Percentiles rank a stretch among this genome's conserved stretches.
These are phyloP conservation scores for Aspergillus candidus DNA, from an alignment of 2,329 filamentous ascomycete genomes.

Conservation along the genomic window DNA sequence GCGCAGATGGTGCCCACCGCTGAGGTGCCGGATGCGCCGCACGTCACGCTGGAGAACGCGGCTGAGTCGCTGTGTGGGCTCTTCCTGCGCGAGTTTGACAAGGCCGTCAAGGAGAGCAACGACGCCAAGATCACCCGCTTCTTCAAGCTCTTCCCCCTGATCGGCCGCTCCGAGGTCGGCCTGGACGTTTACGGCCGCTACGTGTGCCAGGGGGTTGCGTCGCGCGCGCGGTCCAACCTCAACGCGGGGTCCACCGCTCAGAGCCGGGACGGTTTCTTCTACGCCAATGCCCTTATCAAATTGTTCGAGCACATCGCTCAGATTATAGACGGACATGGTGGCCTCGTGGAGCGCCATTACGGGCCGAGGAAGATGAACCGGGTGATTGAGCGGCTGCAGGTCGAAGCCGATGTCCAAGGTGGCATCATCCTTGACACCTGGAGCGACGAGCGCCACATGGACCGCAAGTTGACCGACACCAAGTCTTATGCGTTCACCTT, in stretches of 20 bases:
- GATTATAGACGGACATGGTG: conserved; percentile 87
- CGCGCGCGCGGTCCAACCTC: conserved; percentile 71
- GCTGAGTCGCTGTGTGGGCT: conserved; percentile 84
- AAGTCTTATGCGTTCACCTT: conserved; percentile 98
- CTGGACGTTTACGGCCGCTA: conserved; percentile 93
- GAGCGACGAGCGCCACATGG: conserved; percentile 80
- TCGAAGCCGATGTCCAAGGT: conserved; percentile 92
- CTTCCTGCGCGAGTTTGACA: conserved; percentile 92
- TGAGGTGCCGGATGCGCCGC: conserved; percentile 87
- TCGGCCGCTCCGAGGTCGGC: conserved; percentile 80
- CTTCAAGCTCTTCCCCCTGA: conserved; percentile 95
- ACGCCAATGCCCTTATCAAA: conserved; percentile 81
- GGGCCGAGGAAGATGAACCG: conserved; percentile 87
- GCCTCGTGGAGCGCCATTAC: conserved; percentile 89
- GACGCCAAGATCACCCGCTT: conserved; percentile 87
- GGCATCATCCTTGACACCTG: conserved; percentile 94
- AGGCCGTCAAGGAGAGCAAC: conserved; percentile 79
- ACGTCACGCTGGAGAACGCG: conserved; percentile 77
- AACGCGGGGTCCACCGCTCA: conserved; percentile 60
- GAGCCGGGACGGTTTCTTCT: conserved; percentile 76
- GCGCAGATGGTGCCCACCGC: conserved; percentile 89
- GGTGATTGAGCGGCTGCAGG: conserved; percentile 86
- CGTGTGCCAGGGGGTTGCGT: conserved; percentile 89
- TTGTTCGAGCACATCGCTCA: conserved; percentile 97
- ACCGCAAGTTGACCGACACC: conserved; percentile 84